A percentile compares a stretch with the other conserved stretches of the same genome.
Evolutionary conservation across 768 basidiomycete genomes (phyloP).

Genomic region (Tulasnella sp.): DNA sequence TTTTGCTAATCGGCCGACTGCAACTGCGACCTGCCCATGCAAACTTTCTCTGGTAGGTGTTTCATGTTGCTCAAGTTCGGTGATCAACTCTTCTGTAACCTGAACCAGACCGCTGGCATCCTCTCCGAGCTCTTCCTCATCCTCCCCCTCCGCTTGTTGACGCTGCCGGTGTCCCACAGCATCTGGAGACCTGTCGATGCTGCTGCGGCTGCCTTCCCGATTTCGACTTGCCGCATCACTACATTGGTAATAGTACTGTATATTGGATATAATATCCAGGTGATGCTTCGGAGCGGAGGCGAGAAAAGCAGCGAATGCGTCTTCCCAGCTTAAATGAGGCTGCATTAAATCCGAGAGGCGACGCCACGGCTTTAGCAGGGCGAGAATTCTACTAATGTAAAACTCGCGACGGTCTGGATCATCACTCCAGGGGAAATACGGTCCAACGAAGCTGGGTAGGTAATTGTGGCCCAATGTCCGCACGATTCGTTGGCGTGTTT

Average conservation of each 20-base stretch:
- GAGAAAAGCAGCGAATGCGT: slow-evolving; percentile 23
- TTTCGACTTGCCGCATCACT: slow-evolving; percentile 19
- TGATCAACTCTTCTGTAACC: neutral
- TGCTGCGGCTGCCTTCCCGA: slow-evolving; percentile 1
- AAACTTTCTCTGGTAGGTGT: neutral
- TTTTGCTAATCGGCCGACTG: neutral
- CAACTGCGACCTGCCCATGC: neutral
- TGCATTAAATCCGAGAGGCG: slow-evolving; percentile 25
- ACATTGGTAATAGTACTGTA: slow-evolving; percentile 31
- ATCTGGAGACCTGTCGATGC: neutral
- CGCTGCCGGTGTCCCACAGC: neutral
- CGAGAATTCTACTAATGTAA: slow-evolving; percentile 31
- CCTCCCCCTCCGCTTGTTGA: neutral
- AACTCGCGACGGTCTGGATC: slow-evolving; percentile 22
- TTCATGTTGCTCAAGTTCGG: neutral
- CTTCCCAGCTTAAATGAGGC: slow-evolving; percentile 21
- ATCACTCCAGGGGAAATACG: slow-evolving; percentile 28
- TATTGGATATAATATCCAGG: slow-evolving; percentile 18
- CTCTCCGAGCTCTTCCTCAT: neutral
- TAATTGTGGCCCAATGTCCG: slow-evolving; percentile 27
- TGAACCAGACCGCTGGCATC: neutral
- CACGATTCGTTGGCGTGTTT: slow-evolving; percentile 20
- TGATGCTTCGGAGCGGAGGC: neutral
- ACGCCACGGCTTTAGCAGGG: slow-evolving; percentile 32
- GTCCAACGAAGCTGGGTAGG: slow-evolving; percentile 30